phyloP scores from a whole-genome alignment of 768 basidiomycete genomes.

The Neoboletus subvelutipes region DNA sequence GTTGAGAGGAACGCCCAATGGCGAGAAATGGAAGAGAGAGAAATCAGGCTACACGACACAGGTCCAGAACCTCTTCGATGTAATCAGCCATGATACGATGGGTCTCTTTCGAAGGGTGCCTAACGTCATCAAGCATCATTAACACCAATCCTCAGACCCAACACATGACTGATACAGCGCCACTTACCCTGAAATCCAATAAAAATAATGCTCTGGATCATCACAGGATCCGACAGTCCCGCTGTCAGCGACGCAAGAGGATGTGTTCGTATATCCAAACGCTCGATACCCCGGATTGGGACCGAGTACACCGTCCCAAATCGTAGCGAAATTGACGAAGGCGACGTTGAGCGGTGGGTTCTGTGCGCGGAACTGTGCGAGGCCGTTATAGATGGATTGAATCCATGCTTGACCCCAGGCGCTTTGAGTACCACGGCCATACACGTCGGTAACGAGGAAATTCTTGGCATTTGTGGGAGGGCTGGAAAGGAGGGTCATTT shows the following conservation, averaged over 20 bases:
- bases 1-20: not conserved
- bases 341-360: not conserved
- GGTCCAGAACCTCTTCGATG: not conserved
- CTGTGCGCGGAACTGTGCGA: not conserved
- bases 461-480: not conserved
- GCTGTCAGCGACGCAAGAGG: not conserved
- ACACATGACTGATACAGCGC: not conserved
- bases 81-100: not conserved
- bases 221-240: not conserved
- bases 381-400: not conserved
- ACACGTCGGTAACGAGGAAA: not conserved
- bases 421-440: not conserved
- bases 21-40: not conserved
- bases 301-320: not conserved
- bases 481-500: not conserved
- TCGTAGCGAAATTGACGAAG: not conserved
- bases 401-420: not conserved
- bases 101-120: not conserved
- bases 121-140: not conserved
- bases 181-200: not conserved
- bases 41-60: not conserved
- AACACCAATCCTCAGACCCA: not conserved
- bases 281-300: not conserved
- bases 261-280: not conserved
- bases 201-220: not conserved